Percentiles rank a stretch among this genome's conserved stretches.
Evolutionary conservation across 176 grass and related monocot species (phyloP).

Genomic region (Chrysopogon serrulatus): DNA sequence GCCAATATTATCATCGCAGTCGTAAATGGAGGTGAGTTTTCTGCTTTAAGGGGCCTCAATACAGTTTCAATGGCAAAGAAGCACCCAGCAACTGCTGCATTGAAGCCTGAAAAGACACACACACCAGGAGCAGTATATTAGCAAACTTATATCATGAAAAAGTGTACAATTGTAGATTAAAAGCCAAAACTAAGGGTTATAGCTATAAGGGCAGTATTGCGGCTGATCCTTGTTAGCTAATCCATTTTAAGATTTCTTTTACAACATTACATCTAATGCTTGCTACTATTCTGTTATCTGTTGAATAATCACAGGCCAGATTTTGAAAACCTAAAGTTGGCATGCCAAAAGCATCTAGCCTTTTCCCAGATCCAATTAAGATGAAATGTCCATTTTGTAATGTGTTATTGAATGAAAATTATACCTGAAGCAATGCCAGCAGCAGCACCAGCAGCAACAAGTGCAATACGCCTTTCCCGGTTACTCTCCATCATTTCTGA

Average conservation of each 20-base stretch:
- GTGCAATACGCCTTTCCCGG: constrained; percentile 82
- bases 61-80: constrained; percentile 99
- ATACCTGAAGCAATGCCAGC: constrained; percentile 98
- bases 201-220: neutral
- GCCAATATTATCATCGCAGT: constrained; percentile 98
- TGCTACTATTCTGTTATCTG: neutral
- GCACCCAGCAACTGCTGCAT: constrained; percentile 94
- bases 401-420: neutral
- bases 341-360: neutral
- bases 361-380: neutral
- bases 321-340: neutral
- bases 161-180: neutral
- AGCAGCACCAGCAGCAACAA: constrained; percentile 89
- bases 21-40: constrained; percentile 97
- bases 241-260: neutral
- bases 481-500: constrained; percentile 98
- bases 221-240: neutral
- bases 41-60: constrained; percentile 84
- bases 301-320: neutral
- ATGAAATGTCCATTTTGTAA: neutral
- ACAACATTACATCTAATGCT: neutral
- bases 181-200: neutral
- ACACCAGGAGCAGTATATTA: constrained; percentile 10
- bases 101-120: constrained; percentile 68
- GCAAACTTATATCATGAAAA: neutral